phyloP scores from a whole-genome alignment of 306 rosid species.

The Cajanus cajan region DNA sequence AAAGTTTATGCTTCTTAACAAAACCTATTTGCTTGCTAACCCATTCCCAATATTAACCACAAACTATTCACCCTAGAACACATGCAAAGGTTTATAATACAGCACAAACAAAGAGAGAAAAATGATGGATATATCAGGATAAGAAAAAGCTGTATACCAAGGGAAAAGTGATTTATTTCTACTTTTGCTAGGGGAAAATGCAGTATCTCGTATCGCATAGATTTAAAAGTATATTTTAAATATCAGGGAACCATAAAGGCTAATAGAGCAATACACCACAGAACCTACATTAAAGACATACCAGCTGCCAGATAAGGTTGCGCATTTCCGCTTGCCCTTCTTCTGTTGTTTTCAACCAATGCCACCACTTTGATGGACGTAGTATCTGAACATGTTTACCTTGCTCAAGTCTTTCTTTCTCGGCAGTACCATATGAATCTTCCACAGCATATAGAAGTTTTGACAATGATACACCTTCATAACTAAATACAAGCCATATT shows the following conservation, averaged over 20 bases:
- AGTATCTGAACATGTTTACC: constrained; percentile 60
- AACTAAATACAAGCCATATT: constrained; percentile 92
- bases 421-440: constrained; percentile 44
- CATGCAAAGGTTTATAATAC: not conserved
- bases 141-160: not conserved
- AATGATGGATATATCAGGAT: not conserved
- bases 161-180: not conserved
- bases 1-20: constrained; percentile 16
- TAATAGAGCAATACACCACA: not conserved
- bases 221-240: constrained; percentile 16
- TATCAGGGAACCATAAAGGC: not conserved
- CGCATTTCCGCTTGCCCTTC: constrained; percentile 90
- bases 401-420: constrained; percentile 51
- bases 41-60: constrained; percentile 6
- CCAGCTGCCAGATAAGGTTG: constrained; percentile 88
- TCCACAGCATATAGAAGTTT: constrained; percentile 78
- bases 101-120: not conserved
- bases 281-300: constrained; percentile 41
- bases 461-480: constrained; percentile 81
- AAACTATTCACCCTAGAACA: not conserved
- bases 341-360: constrained; percentile 90
- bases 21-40: constrained; percentile 8
- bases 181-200: not conserved
- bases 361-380: constrained; percentile 96
- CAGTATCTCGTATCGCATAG: not conserved